phyloP scores from a whole-genome alignment of 2,329 filamentous ascomycete genomes.

The Alternaria dauci region DNA sequence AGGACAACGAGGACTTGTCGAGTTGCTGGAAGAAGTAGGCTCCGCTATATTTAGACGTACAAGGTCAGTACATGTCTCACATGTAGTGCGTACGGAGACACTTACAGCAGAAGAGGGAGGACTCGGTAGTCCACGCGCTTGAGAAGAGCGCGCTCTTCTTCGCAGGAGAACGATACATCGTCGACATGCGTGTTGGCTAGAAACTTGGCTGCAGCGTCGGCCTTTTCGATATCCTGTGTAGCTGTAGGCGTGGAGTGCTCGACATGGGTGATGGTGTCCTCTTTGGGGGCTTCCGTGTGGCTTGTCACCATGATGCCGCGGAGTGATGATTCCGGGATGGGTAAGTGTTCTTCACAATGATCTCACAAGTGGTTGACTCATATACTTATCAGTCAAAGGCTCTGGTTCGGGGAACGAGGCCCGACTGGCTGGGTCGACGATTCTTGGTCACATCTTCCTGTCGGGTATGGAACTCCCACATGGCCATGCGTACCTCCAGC shows the following conservation, averaged over 20 bases:
- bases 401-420: not conserved
- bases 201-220: constrained; percentile 59
- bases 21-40: constrained; percentile 68
- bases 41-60: constrained; percentile 31
- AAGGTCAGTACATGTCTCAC: not conserved
- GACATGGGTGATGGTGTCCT: constrained; percentile 28
- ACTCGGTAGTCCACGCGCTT: constrained; percentile 60
- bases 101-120: constrained; percentile 61
- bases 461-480: not conserved
- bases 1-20: constrained; percentile 56
- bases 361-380: not conserved
- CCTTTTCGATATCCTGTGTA: constrained; percentile 4
- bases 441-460: not conserved
- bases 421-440: constrained; percentile 9
- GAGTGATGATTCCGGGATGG: not conserved
- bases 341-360: not conserved
- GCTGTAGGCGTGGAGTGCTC: constrained; percentile 16
- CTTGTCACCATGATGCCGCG: constrained; percentile 14
- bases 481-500: not conserved
- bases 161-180: constrained; percentile 55
- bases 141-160: constrained; percentile 62
- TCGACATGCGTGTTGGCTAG: constrained; percentile 52
- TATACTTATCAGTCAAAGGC: constrained; percentile 11
- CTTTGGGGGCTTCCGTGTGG: constrained; percentile 8
- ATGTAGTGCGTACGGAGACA: not conserved